Evolutionary conservation across 768 basidiomycete species (phyloP).

Genomic region (Termitomyces sp.): DNA sequence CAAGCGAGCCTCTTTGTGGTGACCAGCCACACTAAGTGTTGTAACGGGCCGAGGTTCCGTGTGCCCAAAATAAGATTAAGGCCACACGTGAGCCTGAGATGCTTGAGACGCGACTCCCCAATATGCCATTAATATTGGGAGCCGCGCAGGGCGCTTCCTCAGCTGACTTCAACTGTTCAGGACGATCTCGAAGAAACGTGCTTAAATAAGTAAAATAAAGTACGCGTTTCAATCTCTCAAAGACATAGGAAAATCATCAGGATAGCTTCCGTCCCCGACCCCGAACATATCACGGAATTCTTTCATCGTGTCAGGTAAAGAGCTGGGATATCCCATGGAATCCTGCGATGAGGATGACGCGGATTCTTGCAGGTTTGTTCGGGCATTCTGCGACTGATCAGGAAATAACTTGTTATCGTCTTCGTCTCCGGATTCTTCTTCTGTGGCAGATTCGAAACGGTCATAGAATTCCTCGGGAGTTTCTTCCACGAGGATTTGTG

Average conservation of each 20-base stretch:
- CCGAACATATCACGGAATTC: conserved; percentile 45
- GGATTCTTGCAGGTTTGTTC: neutral
- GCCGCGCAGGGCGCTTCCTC: too few species aligned
- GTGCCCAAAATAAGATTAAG: neutral
- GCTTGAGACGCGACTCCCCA: neutral
- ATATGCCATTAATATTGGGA: too few species aligned
- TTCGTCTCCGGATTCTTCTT: conserved; percentile 34
- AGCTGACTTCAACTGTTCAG: too few species aligned
- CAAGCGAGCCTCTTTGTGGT: too few species aligned
- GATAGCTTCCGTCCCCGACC: conserved; percentile 34
- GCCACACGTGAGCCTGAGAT: neutral
- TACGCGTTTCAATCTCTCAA: conserved; percentile 16
- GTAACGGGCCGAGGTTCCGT: conserved; percentile 1
- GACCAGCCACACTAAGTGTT: too few species aligned
- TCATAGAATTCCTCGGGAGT: conserved; percentile 8
- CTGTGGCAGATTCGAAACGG: conserved; percentile 29
- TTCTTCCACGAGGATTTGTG: conserved; percentile 11
- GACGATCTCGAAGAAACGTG: too few species aligned
- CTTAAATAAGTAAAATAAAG: too few species aligned
- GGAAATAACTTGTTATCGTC: neutral
- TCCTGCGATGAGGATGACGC: conserved; percentile 1
- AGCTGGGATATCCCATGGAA: conserved; percentile 14
- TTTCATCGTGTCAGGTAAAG: conserved; percentile 34
- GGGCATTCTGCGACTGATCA: neutral
- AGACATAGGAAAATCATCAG: conserved; percentile 37